Conservation (phyloP, 148 eudicot genomes). For the Rhododendron mucronatum region DNA sequence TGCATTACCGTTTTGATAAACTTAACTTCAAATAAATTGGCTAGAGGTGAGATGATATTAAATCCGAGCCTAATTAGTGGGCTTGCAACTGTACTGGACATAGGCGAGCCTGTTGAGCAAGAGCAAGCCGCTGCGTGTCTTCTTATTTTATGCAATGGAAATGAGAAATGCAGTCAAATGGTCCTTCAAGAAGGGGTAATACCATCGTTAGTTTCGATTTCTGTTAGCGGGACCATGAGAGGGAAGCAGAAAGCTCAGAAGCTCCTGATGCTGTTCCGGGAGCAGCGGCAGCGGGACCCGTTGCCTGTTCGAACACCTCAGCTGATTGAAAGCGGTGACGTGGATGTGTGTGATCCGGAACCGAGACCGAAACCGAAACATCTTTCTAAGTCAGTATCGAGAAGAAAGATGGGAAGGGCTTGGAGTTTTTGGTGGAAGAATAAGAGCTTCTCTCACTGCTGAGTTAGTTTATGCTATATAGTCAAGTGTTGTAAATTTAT, state of each 20-base stretch:
- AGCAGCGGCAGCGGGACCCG: conserved; percentile 77
- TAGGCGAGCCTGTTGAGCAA: conserved; percentile 79
- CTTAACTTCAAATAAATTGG: conserved; percentile 47
- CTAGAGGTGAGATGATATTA: conserved; percentile 48
- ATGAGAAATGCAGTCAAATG: conserved; percentile 73
- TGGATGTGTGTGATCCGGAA: conserved; percentile 17
- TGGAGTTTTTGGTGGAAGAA: conserved; percentile 70
- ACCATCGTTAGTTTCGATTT: conserved; percentile 76
- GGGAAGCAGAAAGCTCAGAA: conserved; percentile 88
- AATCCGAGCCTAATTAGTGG: conserved; percentile 46
- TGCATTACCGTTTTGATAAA: conserved; percentile 71
- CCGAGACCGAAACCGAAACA: conserved; percentile 31
- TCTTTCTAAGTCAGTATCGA: conserved; percentile 47
- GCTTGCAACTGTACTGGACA: conserved; percentile 63
- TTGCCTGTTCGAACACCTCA: conserved; percentile 19
- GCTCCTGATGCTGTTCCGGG: conserved; percentile 80
- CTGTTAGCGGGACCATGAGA: conserved; percentile 84
- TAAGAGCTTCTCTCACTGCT: conserved; percentile 55
- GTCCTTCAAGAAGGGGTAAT: conserved; percentile 96
- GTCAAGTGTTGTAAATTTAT: conserved; percentile 35
- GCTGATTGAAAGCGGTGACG: neutral
- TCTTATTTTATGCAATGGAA: conserved; percentile 61
- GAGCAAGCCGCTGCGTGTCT: conserved; percentile 86
- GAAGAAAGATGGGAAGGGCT: conserved; percentile 49
- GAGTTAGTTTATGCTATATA: conserved; percentile 3